A percentile compares a stretch with the other conserved stretches of the same genome.
phyloP scores from a whole-genome alignment of 208 protist genomes.

The Leishmania martiniquensis region DNA sequence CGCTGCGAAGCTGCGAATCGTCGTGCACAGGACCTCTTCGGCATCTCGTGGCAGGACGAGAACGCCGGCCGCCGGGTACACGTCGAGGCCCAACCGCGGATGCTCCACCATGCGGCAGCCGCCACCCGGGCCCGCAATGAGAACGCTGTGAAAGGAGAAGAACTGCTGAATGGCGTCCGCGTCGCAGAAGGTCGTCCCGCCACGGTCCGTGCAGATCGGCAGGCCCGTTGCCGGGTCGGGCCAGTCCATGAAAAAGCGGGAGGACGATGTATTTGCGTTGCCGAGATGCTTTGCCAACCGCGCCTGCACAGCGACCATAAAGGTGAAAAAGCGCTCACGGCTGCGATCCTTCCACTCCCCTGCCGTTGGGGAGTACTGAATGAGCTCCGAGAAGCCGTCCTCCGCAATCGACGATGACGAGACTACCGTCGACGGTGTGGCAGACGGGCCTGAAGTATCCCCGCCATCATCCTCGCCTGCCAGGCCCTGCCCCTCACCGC shows the following conservation, averaged over 20 bases:
- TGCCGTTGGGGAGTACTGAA: slow-evolving; percentile 32
- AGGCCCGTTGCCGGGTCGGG: slow-evolving; percentile 56
- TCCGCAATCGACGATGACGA: slow-evolving; percentile 2
- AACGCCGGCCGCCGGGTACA: slow-evolving; percentile 48
- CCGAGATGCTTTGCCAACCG: slow-evolving; percentile 7
- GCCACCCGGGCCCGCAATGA: slow-evolving; percentile 43
- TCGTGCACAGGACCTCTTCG: slow-evolving; percentile 20
- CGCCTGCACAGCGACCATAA: slow-evolving; percentile 28
- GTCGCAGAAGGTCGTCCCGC: slow-evolving; percentile 39
- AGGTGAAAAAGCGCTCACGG: slow-evolving; percentile 47
- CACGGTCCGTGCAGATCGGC: slow-evolving; percentile 34
- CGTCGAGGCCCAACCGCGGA: slow-evolving; percentile 41
- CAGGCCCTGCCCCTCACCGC: slow-evolving; percentile 22
- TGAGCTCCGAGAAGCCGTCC: slow-evolving; percentile 35
- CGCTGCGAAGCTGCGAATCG: slow-evolving; percentile 13
- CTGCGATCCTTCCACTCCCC: slow-evolving; percentile 54
- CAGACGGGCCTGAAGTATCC: background rate
- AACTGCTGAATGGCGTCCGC: slow-evolving; percentile 49
- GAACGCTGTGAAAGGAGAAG: slow-evolving; percentile 43
- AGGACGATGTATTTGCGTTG: background rate
- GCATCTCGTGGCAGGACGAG: slow-evolving; percentile 21
- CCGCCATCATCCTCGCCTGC: slow-evolving; percentile 22
- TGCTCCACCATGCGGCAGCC: slow-evolving; percentile 63
- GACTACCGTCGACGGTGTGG: background rate
- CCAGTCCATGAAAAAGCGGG: slow-evolving; percentile 48